Percentiles rank a stretch among this genome's conserved stretches.
phyloP scores from a whole-genome alignment of 345 rosid genomes.

The Conringia planisiliqua region DNA sequence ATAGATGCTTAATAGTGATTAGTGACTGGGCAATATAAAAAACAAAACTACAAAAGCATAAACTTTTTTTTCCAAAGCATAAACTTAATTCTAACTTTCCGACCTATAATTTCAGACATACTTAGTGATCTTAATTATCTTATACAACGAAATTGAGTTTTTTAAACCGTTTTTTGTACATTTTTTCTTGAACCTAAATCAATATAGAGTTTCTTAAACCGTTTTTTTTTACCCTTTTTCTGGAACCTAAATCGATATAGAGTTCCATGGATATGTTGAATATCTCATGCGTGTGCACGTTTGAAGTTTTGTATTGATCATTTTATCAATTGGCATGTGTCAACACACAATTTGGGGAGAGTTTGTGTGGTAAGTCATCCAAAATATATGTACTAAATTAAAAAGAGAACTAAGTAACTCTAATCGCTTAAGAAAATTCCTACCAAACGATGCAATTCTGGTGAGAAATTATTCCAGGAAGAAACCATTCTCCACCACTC shows the following conservation, averaged over 20 bases:
- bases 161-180: no score
- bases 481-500: background rate
- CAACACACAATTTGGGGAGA: background rate
- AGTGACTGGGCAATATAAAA: background rate
- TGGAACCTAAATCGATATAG: background rate
- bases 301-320: background rate
- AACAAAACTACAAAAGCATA: background rate
- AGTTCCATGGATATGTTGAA: background rate
- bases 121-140: background rate
- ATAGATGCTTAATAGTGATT: background rate
- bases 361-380: background rate
- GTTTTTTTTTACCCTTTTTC: no score
- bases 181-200: background rate
- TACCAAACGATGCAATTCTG: constrained; percentile 8
- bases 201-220: background rate
- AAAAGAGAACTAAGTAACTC: background rate
- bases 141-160: background rate
- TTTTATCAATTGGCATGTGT: background rate
- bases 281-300: background rate
- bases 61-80: background rate
- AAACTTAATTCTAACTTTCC: background rate
- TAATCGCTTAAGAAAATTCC: background rate
- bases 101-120: background rate
- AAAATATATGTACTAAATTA: background rate
- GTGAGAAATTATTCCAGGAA: background rate